A percentile compares a stretch with the other conserved stretches of the same genome.
Conservation (phyloP, 352 stramenopile genomes). For the Phytophthora podocarpi region DNA sequence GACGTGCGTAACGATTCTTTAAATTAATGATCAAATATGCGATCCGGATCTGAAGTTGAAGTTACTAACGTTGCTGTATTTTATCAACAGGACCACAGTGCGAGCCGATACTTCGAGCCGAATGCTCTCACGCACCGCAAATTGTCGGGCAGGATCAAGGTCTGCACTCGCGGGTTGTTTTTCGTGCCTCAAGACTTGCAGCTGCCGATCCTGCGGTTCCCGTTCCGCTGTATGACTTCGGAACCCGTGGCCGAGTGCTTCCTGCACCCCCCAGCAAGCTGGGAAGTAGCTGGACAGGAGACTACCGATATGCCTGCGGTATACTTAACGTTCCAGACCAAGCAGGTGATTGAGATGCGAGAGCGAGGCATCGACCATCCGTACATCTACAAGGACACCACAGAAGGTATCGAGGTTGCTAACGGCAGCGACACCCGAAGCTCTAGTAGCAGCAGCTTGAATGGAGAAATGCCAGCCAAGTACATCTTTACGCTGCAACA, state of each 20-base stretch:
- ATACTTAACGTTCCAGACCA: slow-evolving; percentile 69
- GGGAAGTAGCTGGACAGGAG: background rate
- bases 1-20: slow-evolving; percentile 53
- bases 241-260: slow-evolving; percentile 65
- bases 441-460: slow-evolving; percentile 9
- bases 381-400: slow-evolving; percentile 57
- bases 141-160: slow-evolving; percentile 69
- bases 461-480: slow-evolving; percentile 34
- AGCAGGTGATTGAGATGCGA: slow-evolving; percentile 74
- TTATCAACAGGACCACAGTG: slow-evolving; percentile 69
- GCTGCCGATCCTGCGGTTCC: slow-evolving; percentile 79
- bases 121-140: slow-evolving; percentile 41
- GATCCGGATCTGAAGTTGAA: slow-evolving; percentile 13
- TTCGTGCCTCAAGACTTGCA: slow-evolving; percentile 85
- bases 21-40: slow-evolving; percentile 20
- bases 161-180: slow-evolving; percentile 89
- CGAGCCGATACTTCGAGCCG: slow-evolving; percentile 62
- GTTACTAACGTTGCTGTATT: background rate
- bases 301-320: slow-evolving; percentile 12
- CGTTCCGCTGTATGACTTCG: slow-evolving; percentile 67
- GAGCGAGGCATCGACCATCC: slow-evolving; percentile 71
- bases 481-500: slow-evolving; percentile 85
- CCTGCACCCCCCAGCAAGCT: slow-evolving; percentile 15
- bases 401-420: background rate
- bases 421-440: slow-evolving; percentile 2